Evolutionary conservation across 306 rosid genomes (phyloP).

Genomic region (Alnus rubra): DNA sequence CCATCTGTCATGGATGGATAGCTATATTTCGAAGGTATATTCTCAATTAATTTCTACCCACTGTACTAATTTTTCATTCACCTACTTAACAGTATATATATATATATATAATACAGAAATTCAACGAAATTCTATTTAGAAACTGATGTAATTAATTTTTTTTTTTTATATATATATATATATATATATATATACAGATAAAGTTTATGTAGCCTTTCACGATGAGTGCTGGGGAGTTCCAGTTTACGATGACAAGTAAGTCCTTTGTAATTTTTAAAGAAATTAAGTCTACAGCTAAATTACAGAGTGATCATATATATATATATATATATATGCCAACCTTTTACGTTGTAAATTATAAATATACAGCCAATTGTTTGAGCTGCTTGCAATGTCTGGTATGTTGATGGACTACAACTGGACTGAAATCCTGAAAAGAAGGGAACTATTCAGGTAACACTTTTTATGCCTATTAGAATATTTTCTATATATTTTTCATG

Average conservation of each 20-base stretch:
- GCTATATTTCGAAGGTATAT: no score
- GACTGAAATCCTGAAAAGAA: constrained; percentile 93
- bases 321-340: not conserved
- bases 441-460: constrained; percentile 70
- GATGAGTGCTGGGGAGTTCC: constrained; percentile 99
- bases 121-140: not conserved
- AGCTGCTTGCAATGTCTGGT: constrained; percentile 93
- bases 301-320: not conserved
- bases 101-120: not conserved
- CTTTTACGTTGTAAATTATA: constrained; percentile 7
- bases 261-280: not conserved
- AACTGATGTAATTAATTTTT: not conserved
- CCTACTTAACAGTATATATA: not conserved
- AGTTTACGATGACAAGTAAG: constrained; percentile 84
- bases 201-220: constrained; percentile 80
- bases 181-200: constrained; percentile 49
- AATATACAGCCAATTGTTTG: constrained; percentile 74
- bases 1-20: not conserved
- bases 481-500: no score
- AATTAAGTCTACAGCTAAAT: not conserved
- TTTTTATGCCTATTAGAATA: not conserved
- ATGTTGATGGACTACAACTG: constrained; percentile 97
- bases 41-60: constrained; percentile 2
- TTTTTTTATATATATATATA: no score
- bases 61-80: not conserved